Evolutionary conservation across 306 rosid genomes (phyloP), one percentile per base, ranked within the genome.

Genomic region (Vigna hirtella): DNA sequence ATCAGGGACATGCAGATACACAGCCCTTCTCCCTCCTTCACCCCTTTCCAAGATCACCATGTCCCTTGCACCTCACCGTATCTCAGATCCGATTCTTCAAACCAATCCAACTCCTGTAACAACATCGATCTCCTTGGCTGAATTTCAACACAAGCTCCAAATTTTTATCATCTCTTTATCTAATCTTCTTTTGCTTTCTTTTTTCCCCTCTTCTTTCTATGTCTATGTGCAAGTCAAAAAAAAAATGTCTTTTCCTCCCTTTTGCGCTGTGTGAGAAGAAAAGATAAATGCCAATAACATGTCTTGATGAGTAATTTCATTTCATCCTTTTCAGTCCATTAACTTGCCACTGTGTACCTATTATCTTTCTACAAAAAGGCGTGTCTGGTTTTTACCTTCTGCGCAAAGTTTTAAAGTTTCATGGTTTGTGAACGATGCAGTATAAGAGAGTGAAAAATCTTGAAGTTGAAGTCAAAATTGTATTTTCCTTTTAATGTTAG

Each of bases 1-100:
- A 59, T 94, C 4, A 86, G 83, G 50, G 93, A 86, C 77, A 75
- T 90, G 89, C 92, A 86, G 79, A 68, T 91, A 12, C 87, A 77
- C 10, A 87, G 92, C 77, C 95, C 95, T 58, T 79, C 65, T 32
- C 82, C 89, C 68, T 56, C 86, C 68, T 84, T 90, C 34, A 71
- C 85, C 76, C 85, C 88, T 70, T 79, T 90, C 16, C 93, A 91
- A 51, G 89, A 83, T 75, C 36, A 64, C n/a, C 36, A 64, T n/a
- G 75, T 86, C 15, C 81, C 86, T 43, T 79, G 85, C 77, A 87
- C 30, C 85, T 73, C 90, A 24, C 84, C 80, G 11, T 83, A 58
- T 79, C 87, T 80, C 62, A 78, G 83, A 85, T 78, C 83, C 36
- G 93, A 92, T 81, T 85, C 93, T 51, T 79, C 89, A 56, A 90